Evolutionary conservation across 768 basidiomycete species (phyloP).

Genomic region (Amanita molliuscula): DNA sequence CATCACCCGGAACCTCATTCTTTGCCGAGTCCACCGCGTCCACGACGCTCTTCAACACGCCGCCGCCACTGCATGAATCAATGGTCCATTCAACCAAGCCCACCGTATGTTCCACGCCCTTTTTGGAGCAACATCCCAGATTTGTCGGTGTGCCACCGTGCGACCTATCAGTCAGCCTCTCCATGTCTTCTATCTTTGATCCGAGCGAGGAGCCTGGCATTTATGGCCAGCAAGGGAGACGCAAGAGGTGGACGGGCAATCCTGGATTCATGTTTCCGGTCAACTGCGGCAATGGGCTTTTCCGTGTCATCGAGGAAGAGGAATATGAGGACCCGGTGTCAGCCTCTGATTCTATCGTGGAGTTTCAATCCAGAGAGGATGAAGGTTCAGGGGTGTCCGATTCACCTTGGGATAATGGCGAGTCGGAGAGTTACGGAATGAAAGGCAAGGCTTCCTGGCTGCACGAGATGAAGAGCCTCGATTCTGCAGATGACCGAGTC

Average conservation of each 20-base stretch:
- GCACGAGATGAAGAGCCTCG: background rate
- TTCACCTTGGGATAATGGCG: background rate
- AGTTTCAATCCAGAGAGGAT: background rate
- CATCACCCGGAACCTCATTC: background rate
- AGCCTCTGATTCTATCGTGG: no score
- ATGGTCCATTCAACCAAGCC: background rate
- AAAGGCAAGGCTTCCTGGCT: constrained; percentile 1
- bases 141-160: background rate
- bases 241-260: background rate
- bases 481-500: background rate
- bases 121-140: background rate
- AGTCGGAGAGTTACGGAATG: background rate
- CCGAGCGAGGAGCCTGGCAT: background rate
- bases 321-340: background rate
- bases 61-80: background rate
- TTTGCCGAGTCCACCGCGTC: background rate
- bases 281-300: background rate
- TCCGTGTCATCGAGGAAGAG: background rate
- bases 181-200: background rate
- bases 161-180: background rate
- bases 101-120: background rate
- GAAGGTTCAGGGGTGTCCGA: background rate
- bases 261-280: background rate
- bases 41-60: constrained; percentile 1
- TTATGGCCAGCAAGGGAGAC: background rate